phyloP scores from a whole-genome alignment of 2,329 filamentous ascomycete genomes.

The Colletotrichum brevisporum region DNA sequence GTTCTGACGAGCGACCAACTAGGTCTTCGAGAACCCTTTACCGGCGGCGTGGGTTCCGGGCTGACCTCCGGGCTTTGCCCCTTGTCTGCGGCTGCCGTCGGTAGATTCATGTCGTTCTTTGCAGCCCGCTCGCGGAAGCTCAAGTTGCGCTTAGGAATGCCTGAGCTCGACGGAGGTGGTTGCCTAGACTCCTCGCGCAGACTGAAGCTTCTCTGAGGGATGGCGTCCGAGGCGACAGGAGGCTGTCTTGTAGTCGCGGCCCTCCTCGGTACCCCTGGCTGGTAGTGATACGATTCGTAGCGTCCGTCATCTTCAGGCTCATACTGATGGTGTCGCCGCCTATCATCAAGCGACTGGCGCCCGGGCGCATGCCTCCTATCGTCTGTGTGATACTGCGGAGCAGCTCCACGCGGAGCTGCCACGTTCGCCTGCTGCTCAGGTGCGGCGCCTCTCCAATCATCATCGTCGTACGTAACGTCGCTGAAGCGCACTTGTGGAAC shows the following conservation, averaged over 20 bases:
- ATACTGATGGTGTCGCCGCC: conserved; percentile 50
- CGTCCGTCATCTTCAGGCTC: conserved; percentile 48
- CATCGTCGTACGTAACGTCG: conserved; percentile 15
- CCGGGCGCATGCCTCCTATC: conserved; percentile 45
- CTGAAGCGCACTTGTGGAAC: conserved; percentile 35
- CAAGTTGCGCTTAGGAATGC: conserved; percentile 66
- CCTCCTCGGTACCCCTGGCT: conserved; percentile 42
- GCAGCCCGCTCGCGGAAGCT: conserved; percentile 73
- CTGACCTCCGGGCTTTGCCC: conserved; percentile 34
- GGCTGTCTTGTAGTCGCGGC: conserved; percentile 42
- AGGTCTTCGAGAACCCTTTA: conserved; percentile 44
- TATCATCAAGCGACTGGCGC: conserved; percentile 41
- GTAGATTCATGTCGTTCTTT: conserved; percentile 57
- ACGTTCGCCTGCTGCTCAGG: conserved; percentile 44
- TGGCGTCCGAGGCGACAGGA: conserved; percentile 8
- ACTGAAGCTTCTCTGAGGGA: conserved; percentile 36
- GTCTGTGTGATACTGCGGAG: conserved; percentile 51
- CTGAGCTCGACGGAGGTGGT: conserved; percentile 32
- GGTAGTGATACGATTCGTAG: conserved; percentile 43
- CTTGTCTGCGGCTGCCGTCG: conserved; percentile 43
- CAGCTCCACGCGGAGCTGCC: conserved; percentile 44
- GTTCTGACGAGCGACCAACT: conserved; percentile 58
- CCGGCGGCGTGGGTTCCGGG: conserved; percentile 46
- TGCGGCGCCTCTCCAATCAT: conserved; percentile 21
- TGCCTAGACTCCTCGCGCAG: conserved; percentile 41